Conservation (phyloP, 2,329 filamentous ascomycete species). For the Aspergillus phoenicis region DNA sequence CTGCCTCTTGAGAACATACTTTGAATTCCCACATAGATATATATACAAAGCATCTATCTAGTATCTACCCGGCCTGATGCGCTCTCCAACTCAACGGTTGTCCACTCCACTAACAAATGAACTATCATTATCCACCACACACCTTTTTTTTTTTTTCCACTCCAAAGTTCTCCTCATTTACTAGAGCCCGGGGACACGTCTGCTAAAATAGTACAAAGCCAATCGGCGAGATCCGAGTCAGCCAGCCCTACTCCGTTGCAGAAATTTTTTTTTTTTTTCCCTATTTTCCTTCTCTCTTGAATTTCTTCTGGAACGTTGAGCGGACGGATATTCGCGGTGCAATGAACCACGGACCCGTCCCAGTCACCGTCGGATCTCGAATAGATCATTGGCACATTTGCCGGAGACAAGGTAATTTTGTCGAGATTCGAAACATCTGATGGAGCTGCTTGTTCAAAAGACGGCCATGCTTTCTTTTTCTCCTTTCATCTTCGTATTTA, state of each 20-base stretch:
- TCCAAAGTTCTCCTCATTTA: too few species aligned
- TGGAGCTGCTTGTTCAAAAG: background rate
- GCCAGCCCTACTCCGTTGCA: slow-evolving; percentile 5
- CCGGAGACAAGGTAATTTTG: background rate
- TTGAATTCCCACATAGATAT: too few species aligned
- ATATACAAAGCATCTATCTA: too few species aligned
- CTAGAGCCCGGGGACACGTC: background rate
- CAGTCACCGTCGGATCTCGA: background rate
- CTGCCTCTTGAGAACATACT: too few species aligned
- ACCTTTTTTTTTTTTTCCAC: too few species aligned
- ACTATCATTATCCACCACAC: background rate
- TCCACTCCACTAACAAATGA: background rate
- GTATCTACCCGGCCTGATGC: too few species aligned
- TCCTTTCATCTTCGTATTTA: too few species aligned
- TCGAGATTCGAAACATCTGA: background rate
- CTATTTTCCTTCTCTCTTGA: background rate
- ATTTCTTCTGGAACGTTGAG: background rate
- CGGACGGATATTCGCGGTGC: background rate
- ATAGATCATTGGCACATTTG: background rate
- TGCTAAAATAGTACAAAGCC: background rate
- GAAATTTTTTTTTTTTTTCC: background rate
- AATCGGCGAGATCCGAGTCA: slow-evolving; percentile 4
- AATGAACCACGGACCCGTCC: background rate
- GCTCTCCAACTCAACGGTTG: too few species aligned
- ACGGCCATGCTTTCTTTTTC: too few species aligned